Evolutionary conservation across 2,329 filamentous ascomycete genomes (phyloP), one percentile per base, ranked within the genome.

Genomic region (Fusarium chaquense): DNA sequence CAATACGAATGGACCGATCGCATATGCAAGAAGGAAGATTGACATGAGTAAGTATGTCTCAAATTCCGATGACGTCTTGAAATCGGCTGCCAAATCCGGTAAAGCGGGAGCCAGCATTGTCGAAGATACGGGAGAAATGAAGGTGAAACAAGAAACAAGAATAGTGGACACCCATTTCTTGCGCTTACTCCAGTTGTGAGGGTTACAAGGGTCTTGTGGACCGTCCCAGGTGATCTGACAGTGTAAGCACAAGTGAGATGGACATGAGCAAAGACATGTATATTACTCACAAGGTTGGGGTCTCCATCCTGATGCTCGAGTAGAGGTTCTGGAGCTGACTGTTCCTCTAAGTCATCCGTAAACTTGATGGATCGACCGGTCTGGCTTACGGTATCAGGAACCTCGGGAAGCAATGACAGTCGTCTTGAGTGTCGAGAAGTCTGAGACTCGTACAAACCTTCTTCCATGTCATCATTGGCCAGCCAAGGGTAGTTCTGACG

Each of bases 11-110:
- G 86, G 85, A 0, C 85, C 86, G 28, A 87, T 78, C 13, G 83
- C 84, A 46, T 85, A 85, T 53, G 87, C 87, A 0, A 89, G 81
- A 5, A 91, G 81, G 75, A 88, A 89, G 38, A 91, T 83, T 1
- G 87, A 88, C 54, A 90, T 81, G 67, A 87, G 81, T 50, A 90
- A 84, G 6, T 40, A 87, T 58, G 74, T 83, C 43, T 82, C 76
- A 30, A 86, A 78, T 6, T 73, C 77, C 10, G 79, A 79, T 1
- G 73, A 75, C 51, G 86, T 83, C 26, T 81, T 60, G 35, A 87
- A 78, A 18, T 87, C 83, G 2, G 76, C 71, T 1, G 80, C 79
- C 22, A 87, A 79, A 7, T 79, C 75, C 6, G 76, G 66, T 13
- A 87, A 71, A 1, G 82, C 84, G 0, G 86, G 86, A 0, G 85